phyloP scores from a whole-genome alignment of 257 asterid species.

The Pogostemon cablin region DNA sequence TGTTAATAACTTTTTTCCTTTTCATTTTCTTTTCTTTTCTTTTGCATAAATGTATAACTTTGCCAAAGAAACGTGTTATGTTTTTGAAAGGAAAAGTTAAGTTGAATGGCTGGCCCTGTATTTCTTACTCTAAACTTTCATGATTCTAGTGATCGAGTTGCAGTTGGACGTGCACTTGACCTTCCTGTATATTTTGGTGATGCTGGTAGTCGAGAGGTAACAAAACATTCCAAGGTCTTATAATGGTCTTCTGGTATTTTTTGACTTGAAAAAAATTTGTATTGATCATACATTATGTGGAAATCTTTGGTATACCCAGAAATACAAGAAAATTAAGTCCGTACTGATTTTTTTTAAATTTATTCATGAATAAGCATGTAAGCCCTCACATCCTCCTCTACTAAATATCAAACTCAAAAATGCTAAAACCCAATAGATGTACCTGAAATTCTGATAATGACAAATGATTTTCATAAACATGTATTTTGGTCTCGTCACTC shows the following conservation, averaged over 20 bases:
- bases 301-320: too few relatives aligned
- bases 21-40: not conserved
- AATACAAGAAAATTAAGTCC: too few relatives aligned
- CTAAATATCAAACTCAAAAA: too few relatives aligned
- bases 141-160: constrained; percentile 84
- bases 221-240: constrained; percentile 22
- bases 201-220: constrained; percentile 99
- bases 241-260: constrained; percentile 12
- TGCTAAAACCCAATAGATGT: not conserved
- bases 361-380: too few relatives aligned
- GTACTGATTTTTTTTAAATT: too few relatives aligned
- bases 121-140: constrained; percentile 28
- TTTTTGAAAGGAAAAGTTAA: constrained; percentile 19
- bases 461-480: not conserved
- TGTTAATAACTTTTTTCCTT: too few relatives aligned
- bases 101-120: constrained; percentile 11
- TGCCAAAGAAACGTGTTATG: not conserved
- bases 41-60: not conserved
- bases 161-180: constrained; percentile 96
- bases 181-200: constrained; percentile 99
- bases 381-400: too few relatives aligned
- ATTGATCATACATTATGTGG: not conserved
- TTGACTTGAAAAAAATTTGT: not conserved
- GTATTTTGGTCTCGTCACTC: not conserved
- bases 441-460: not conserved